phyloP scores from a whole-genome alignment of 2,329 filamentous ascomycete species.

The Ascochyta pisi region DNA sequence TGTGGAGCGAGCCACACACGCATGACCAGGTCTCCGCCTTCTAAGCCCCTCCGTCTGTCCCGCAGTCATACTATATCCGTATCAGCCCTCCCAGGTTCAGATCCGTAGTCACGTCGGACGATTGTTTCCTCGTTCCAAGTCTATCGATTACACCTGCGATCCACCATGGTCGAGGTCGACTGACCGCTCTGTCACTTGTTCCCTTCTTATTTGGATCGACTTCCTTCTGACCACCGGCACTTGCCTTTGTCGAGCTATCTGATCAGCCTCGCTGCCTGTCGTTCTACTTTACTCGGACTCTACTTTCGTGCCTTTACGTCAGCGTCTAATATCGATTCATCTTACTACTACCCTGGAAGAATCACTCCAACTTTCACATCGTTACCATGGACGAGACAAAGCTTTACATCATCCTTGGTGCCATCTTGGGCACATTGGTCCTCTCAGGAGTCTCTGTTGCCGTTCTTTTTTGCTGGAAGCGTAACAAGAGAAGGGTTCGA shows the following conservation, averaged over 20 bases:
- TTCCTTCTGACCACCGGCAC: conserved; percentile 22
- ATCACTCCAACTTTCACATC: not conserved
- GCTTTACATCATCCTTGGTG: conserved; percentile 48
- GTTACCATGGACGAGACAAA: conserved; percentile 40
- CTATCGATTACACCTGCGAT: conserved; percentile 24
- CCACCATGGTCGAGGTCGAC: conserved; percentile 39
- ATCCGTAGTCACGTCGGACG: conserved; percentile 28
- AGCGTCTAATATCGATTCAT: conserved; percentile 9
- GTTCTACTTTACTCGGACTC: conserved; percentile 6
- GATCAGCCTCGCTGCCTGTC: conserved; percentile 13
- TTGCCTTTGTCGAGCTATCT: conserved; percentile 15
- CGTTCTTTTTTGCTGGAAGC: conserved; percentile 42
- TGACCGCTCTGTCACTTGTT: conserved; percentile 28
- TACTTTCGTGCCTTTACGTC: conserved; percentile 3
- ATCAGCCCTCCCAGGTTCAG: conserved; percentile 31
- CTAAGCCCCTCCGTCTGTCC: conserved; percentile 34
- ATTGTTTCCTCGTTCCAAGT: conserved; percentile 29
- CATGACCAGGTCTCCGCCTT: conserved; percentile 41
- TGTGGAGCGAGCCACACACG: conserved; percentile 41
- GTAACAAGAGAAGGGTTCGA: conserved; percentile 43
- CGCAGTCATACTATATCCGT: conserved; percentile 42
- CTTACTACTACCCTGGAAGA: conserved; percentile 3
- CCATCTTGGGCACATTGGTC: conserved; percentile 43
- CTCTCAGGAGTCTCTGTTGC: conserved; percentile 36
- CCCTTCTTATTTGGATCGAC: conserved; percentile 19